These are phyloP conservation scores for Meyerozyma athensensis DNA, from an alignment of 1,139 yeast species.

Conservation along the genomic window DNA sequence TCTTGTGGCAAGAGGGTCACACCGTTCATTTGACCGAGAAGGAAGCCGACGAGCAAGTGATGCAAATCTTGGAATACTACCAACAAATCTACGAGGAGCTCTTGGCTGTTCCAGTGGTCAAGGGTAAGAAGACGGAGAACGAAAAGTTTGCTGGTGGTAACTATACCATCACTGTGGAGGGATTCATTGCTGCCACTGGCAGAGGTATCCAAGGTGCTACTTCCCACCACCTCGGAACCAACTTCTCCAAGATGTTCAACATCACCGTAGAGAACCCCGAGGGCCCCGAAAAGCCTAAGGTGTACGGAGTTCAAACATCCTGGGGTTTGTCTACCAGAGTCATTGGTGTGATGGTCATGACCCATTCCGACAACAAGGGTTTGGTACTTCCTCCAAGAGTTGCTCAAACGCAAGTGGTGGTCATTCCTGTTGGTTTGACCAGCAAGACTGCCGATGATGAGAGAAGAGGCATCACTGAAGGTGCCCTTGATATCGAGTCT, in stretches of 20 bases:
- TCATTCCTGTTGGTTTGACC: constrained; percentile 93
- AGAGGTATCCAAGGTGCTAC: constrained; percentile 99
- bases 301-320: constrained; percentile 91
- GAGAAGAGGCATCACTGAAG: constrained; percentile 61
- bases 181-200: constrained; percentile 96
- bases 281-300: constrained; percentile 79
- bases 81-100: constrained; percentile 81
- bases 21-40: constrained; percentile 86
- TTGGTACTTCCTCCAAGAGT: constrained; percentile 97
- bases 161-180: constrained; percentile 94
- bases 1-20: constrained; percentile 99
- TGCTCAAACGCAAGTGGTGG: constrained; percentile 85
- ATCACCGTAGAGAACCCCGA: constrained; percentile 93
- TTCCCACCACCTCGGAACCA: constrained; percentile 95
- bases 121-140: constrained; percentile 93
- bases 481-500: constrained; percentile 64
- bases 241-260: constrained; percentile 98
- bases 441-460: constrained; percentile 77
- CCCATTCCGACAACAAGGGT: constrained; percentile 98
- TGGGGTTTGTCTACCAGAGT: constrained; percentile 99
- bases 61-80: constrained; percentile 82
- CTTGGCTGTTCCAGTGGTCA: constrained; percentile 94
- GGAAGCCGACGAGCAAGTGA: constrained; percentile 79
- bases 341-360: constrained; percentile 99
- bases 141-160: constrained; percentile 98